These are phyloP conservation scores for Fusarium sublunatum DNA, from an alignment of 2,329 filamentous ascomycete species.

Conservation along the genomic window DNA sequence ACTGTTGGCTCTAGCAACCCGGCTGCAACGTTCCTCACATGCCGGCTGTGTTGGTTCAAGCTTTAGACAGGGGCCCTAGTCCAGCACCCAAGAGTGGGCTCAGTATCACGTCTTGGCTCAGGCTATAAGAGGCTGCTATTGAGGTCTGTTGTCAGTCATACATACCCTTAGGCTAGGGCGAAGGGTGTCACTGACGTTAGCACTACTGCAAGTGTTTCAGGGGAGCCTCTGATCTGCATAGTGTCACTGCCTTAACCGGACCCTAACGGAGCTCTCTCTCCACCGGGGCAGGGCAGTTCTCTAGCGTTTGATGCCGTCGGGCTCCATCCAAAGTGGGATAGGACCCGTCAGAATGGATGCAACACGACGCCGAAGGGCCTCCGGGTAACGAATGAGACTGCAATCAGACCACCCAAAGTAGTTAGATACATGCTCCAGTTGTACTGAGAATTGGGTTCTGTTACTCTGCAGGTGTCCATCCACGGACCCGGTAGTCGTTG, in stretches of 20 bases:
- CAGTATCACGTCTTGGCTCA: neutral
- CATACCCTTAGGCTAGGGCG: neutral
- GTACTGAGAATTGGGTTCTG: neutral
- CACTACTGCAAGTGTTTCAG: constrained; percentile 11
- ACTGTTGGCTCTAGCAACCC: constrained; percentile 21
- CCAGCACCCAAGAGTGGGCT: neutral
- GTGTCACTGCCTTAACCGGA: constrained; percentile 15
- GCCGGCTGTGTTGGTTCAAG: neutral
- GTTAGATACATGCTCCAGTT: neutral
- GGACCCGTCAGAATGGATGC: constrained; percentile 4
- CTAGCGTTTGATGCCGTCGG: neutral
- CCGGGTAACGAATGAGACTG: neutral
- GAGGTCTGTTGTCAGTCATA: constrained; percentile 2
- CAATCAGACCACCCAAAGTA: neutral
- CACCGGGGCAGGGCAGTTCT: neutral
- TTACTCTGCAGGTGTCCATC: neutral
- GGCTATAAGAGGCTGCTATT: neutral
- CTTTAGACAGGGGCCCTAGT: neutral
- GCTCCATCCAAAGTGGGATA: constrained; percentile 7
- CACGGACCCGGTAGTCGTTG: neutral
- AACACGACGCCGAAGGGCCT: neutral
- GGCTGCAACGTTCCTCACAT: neutral
- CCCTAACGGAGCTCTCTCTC: neutral
- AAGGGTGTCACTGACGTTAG: neutral
- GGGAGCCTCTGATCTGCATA: constrained; percentile 18